A percentile compares a stretch with the other conserved stretches of the same genome.
Evolutionary conservation across 805 yeast species (phyloP).

Genomic region (Candida mattraensis): DNA sequence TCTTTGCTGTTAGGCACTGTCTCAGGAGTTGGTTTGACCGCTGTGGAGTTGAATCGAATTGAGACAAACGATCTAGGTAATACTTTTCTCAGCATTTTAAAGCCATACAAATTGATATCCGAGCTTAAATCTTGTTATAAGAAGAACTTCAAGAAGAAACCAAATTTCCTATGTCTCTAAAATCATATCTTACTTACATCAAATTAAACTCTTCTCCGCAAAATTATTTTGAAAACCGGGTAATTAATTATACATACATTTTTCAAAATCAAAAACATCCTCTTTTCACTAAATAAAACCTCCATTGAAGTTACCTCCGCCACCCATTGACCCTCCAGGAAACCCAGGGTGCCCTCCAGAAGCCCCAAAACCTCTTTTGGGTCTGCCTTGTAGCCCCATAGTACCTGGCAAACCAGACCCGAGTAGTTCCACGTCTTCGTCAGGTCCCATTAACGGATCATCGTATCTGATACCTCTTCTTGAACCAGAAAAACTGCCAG

Average conservation of each 20-base stretch:
- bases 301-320: slow-evolving; percentile 10
- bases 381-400: slow-evolving; percentile 26
- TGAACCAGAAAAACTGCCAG: slow-evolving; percentile 24
- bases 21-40: slow-evolving; percentile 14
- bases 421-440: slow-evolving; percentile 41
- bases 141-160: too few relatives aligned
- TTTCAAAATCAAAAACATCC: slow-evolving; percentile 3
- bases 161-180: too few relatives aligned
- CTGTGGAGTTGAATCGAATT: slow-evolving; percentile 6
- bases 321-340: slow-evolving; percentile 15
- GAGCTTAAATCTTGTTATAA: too few relatives aligned
- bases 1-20: slow-evolving; percentile 14
- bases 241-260: slow-evolving; percentile 3
- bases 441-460: slow-evolving; percentile 49
- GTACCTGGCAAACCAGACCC: slow-evolving; percentile 49
- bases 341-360: slow-evolving; percentile 13
- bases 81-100: too few relatives aligned
- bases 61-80: neutral
- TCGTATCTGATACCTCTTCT: slow-evolving; percentile 53
- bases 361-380: slow-evolving; percentile 15
- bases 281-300: slow-evolving; percentile 6
- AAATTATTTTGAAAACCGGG: too few relatives aligned
- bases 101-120: too few relatives aligned
- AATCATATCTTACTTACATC: too few relatives aligned
- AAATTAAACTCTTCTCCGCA: too few relatives aligned